Conservation (phyloP, 1,139 yeast species). For the Meyerozyma sp. region DNA sequence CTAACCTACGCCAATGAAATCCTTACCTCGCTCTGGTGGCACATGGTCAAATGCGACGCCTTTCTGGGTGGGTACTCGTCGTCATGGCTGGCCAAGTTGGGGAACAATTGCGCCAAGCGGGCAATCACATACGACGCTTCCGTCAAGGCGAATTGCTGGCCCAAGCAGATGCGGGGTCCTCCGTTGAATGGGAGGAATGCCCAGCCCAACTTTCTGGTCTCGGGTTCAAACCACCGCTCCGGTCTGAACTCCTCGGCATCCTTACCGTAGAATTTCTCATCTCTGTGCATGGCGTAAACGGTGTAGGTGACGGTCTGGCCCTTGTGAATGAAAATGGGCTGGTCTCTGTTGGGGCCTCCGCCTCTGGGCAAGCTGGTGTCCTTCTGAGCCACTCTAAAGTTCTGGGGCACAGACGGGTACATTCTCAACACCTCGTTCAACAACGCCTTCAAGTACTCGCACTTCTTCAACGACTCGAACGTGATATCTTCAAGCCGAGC, state of each 20-base stretch:
- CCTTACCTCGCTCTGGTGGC: conserved; percentile 8
- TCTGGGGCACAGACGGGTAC: conserved; percentile 53
- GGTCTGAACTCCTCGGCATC: conserved; percentile 45
- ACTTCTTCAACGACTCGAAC: conserved; percentile 46
- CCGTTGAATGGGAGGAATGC: conserved; percentile 54
- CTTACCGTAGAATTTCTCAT: conserved; percentile 39
- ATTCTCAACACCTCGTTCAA: conserved; percentile 48
- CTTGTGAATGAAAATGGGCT: conserved; percentile 43
- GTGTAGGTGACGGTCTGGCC: conserved; percentile 41
- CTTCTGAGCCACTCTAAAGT: conserved; percentile 40
- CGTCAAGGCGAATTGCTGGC: conserved; percentile 55
- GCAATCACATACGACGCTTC: conserved; percentile 46
- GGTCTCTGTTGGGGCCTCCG: conserved; percentile 40
- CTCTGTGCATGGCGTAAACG: conserved; percentile 44
- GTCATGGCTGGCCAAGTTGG: conserved; percentile 9
- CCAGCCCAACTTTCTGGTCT: conserved; percentile 39
- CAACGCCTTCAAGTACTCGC: conserved; percentile 42
- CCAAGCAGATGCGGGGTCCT: conserved; percentile 57
- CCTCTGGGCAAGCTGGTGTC: conserved; percentile 49
- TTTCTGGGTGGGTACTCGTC: conserved; percentile 29
- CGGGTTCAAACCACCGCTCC: conserved; percentile 44
- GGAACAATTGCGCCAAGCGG: conserved; percentile 26
- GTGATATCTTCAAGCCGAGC: conserved; percentile 27
- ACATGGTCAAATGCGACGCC: conserved; percentile 30
- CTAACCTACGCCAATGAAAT: neutral